Conservation (phyloP, 352 stramenopile species). For the Globisporangium iwayamae region DNA sequence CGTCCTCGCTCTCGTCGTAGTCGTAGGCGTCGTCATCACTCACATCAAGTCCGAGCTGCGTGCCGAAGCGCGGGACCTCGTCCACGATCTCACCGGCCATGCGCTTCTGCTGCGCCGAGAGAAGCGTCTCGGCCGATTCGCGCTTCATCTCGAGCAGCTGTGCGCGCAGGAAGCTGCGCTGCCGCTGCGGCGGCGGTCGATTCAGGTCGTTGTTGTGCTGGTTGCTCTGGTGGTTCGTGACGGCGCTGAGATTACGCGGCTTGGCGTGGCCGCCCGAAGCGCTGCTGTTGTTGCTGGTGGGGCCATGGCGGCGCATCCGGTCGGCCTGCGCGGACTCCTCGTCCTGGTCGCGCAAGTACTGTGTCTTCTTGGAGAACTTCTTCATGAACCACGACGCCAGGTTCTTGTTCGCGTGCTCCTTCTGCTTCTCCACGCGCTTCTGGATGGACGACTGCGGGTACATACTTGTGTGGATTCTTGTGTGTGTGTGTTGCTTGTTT, state of each 20-base stretch:
- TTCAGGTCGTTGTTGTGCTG: conserved; percentile 20
- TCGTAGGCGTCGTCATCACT: conserved; percentile 35
- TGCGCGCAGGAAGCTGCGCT: conserved; percentile 63
- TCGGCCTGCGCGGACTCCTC: conserved; percentile 39
- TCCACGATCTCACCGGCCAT: conserved; percentile 43
- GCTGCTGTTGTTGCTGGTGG: conserved; percentile 19
- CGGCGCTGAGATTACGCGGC: conserved; percentile 29
- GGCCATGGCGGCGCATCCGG: conserved; percentile 26
- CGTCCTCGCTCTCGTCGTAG: conserved; percentile 31
- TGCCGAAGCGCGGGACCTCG: conserved; percentile 23
- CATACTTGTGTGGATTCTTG: conserved; percentile 7
- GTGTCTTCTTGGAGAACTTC: conserved; percentile 64
- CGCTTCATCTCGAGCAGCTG: conserved; percentile 79
- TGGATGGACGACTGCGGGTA: conserved; percentile 25
- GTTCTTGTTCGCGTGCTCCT: conserved; percentile 53
- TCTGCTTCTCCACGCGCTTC: conserved; percentile 55
- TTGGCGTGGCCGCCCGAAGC: conserved; percentile 27
- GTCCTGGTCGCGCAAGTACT: conserved; percentile 57
- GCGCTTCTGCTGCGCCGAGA: conserved; percentile 33
- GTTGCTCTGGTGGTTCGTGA: conserved; percentile 30
- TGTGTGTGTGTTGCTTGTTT: conserved; percentile 1
- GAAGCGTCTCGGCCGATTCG: conserved; percentile 54
- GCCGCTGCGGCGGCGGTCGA: conserved; percentile 38
- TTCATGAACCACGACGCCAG: conserved; percentile 66
- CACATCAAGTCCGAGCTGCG: conserved; percentile 21